Evolutionary conservation across 2,329 filamentous ascomycete genomes (phyloP).

Genomic region (Aureobasidium melanogenum): DNA sequence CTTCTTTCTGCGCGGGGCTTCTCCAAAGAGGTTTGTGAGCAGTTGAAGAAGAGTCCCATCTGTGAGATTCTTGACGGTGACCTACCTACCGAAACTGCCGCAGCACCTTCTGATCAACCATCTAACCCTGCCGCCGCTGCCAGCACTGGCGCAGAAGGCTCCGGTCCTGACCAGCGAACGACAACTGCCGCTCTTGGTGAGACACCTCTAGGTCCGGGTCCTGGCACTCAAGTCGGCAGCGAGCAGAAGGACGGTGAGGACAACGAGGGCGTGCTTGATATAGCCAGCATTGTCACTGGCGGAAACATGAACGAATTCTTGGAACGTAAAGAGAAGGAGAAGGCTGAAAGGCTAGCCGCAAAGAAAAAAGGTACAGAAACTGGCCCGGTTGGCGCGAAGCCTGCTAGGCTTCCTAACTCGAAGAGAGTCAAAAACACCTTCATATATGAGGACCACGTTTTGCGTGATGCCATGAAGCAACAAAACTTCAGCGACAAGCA

Average conservation of each 20-base stretch:
- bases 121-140: slow-evolving; percentile 48
- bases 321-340: slow-evolving; percentile 60
- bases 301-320: slow-evolving; percentile 69
- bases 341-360: slow-evolving; percentile 53
- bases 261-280: slow-evolving; percentile 69
- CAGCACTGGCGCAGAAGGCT: slow-evolving; percentile 44
- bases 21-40: slow-evolving; percentile 54
- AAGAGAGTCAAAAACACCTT: slow-evolving; percentile 63
- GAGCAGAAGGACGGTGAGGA: slow-evolving; percentile 44
- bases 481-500: slow-evolving; percentile 38
- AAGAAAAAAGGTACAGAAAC: slow-evolving; percentile 47
- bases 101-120: slow-evolving; percentile 26
- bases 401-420: slow-evolving; percentile 58
- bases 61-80: slow-evolving; percentile 52
- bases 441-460: slow-evolving; percentile 59
- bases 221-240: slow-evolving; percentile 45
- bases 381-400: slow-evolving; percentile 52
- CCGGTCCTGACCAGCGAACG: slow-evolving; percentile 33
- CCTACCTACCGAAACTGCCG: slow-evolving; percentile 40
- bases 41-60: slow-evolving; percentile 54
- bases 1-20: slow-evolving; percentile 54
- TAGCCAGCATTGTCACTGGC: slow-evolving; percentile 74
- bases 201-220: slow-evolving; percentile 44
- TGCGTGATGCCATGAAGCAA: slow-evolving; percentile 45
- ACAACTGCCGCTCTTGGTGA: slow-evolving; percentile 34